phyloP scores from a whole-genome alignment of 768 basidiomycete genomes.

The Tricholoma matsutake region DNA sequence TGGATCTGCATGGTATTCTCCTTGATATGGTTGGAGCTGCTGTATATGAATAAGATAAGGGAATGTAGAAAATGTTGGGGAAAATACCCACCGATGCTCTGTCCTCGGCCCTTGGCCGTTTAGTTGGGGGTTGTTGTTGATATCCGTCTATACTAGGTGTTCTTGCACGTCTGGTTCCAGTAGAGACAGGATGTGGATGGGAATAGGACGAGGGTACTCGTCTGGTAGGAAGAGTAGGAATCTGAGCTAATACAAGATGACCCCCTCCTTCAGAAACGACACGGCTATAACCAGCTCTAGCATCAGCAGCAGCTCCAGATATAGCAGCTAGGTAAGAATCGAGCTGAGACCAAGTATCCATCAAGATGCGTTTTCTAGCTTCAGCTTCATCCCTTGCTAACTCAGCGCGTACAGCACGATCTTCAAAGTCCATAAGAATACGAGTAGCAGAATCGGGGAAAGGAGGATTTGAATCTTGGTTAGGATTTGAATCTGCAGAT shows the following conservation, averaged over 20 bases:
- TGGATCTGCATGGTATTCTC: neutral
- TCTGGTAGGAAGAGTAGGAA: neutral
- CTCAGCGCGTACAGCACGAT: slow-evolving; percentile 49
- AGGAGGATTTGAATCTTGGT: neutral
- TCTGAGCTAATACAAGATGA: slow-evolving; percentile 33
- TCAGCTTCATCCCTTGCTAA: slow-evolving; percentile 53
- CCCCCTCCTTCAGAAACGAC: slow-evolving; percentile 43
- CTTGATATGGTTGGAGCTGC: neutral
- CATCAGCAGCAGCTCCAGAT: slow-evolving; percentile 47
- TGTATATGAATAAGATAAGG: too few relatives aligned
- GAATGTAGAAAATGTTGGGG: too few relatives aligned
- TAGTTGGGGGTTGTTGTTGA: slow-evolving; percentile 47
- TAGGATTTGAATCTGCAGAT: neutral
- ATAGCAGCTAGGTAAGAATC: slow-evolving; percentile 43
- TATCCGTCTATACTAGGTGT: slow-evolving; percentile 37
- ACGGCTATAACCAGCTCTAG: slow-evolving; percentile 43
- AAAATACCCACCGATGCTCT: neutral
- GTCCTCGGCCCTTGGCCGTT: slow-evolving; percentile 35
- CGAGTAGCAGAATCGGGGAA: slow-evolving; percentile 24
- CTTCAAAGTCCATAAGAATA: slow-evolving; percentile 45
- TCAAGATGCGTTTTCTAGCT: slow-evolving; percentile 38
- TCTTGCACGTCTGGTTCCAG: slow-evolving; percentile 24
- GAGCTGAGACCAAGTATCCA: slow-evolving; percentile 50
- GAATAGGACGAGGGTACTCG: too few relatives aligned
- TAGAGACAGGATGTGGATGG: neutral